Evolutionary conservation across 2,329 filamentous ascomycete genomes (phyloP), one percentile per base, ranked within the genome.

Genomic region (Ceratocystis lukuohia): DNA sequence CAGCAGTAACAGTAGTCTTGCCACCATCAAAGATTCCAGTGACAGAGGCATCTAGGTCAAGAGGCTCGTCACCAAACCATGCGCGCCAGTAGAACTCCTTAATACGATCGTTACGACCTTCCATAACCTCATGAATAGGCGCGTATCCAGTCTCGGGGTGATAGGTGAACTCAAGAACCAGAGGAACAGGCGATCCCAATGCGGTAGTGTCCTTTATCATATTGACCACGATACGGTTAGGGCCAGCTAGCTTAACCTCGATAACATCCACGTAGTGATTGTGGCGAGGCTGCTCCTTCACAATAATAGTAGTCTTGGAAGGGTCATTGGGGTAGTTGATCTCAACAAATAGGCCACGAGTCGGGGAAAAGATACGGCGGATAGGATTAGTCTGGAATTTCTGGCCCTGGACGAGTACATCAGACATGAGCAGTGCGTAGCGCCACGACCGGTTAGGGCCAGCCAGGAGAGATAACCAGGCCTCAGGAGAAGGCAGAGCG

Each of bases 71-170:
- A 53, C 91, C 94, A 72, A 99, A 99, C 94, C 94, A 99, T 70
- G 95, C 87, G 71, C 87, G 87, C 86, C 96, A 99, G 82, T 99
- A 99, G 76, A 99, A 99, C 76, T 96, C 90, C 81, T 99, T 99
- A 81, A 99, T 97, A 70, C 91, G 89, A 74, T 99, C 93, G 74
- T 99, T 99, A 73, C 94, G 91, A 66, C 85, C 88, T 45, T 91
- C 84, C 94, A 99, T 99, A 69, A 97, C 88, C 76, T 99, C 94
- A 69, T 88, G 88, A 71, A 99, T 96, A 20, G 94, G 94, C n/a
- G 95, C 93, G 74, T 96, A 99, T 37, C 94, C 94, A 66, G 91
- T 88, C 76, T 97, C 93, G 1, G 94, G 94, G 74, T 92, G 89
- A 78, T 99, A 99, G 4, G 84, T 90, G 79, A 97, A 97, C 74